A percentile compares a stretch with the other conserved stretches of the same genome.
Conservation (phyloP, 176 grass and related monocot genomes). For the Triticum urartu region DNA sequence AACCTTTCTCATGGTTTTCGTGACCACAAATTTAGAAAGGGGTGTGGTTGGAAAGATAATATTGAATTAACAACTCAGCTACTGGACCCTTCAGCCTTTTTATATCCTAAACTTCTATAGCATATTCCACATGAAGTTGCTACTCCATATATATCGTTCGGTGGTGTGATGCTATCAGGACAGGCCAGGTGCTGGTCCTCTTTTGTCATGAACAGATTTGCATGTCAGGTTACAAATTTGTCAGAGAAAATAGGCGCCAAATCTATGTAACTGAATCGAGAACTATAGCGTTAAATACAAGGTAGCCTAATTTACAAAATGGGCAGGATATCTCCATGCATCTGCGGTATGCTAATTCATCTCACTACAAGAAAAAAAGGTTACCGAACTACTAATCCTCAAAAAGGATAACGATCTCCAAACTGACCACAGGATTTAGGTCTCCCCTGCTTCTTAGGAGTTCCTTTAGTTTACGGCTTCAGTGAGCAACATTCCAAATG, state of each 20-base stretch:
- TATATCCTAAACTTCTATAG: background rate
- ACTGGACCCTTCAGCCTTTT: background rate
- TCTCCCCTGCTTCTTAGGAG: no score
- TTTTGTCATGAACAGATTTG: slow-evolving; percentile 14
- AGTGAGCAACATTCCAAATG: slow-evolving; percentile 20
- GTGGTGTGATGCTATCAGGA: background rate
- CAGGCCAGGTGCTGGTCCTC: slow-evolving; percentile 19
- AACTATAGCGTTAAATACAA: slow-evolving; percentile 10
- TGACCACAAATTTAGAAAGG: background rate
- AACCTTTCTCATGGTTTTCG: slow-evolving; percentile 13
- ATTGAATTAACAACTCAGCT: background rate
- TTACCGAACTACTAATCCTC: background rate
- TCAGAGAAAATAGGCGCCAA: background rate
- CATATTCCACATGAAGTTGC: slow-evolving; percentile 4
- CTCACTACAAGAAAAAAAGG: slow-evolving; percentile 26
- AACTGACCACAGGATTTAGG: no score
- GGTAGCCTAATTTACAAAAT: slow-evolving; percentile 64
- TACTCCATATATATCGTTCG: background rate
- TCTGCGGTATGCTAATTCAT: slow-evolving; percentile 30
- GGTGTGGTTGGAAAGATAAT: slow-evolving; percentile 4
- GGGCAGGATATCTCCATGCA: slow-evolving; percentile 35
- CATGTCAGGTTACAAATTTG: slow-evolving; percentile 14
- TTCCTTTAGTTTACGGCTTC: background rate
- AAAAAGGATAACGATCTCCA: background rate
- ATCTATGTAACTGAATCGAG: slow-evolving; percentile 14